phyloP scores from a whole-genome alignment of 495 filamentous ascomycete species.

The Penicillium parvum region DNA sequence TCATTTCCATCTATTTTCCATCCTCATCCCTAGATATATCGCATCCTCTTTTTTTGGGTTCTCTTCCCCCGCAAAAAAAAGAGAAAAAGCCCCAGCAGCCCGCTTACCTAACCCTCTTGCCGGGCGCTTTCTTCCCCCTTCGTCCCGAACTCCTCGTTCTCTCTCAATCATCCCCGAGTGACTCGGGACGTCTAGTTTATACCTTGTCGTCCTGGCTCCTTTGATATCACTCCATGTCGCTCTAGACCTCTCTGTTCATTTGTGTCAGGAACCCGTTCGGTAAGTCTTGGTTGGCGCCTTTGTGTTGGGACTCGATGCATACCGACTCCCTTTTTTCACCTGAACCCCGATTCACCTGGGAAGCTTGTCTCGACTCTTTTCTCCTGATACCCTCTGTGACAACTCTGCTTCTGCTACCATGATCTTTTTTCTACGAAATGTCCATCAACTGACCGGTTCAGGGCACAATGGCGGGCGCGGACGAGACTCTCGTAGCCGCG shows the following conservation, averaged over 20 bases:
- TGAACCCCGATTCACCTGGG: not conserved
- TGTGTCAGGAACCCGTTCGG: slow-evolving; percentile 39
- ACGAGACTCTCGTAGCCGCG: slow-evolving; percentile 59
- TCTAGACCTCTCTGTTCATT: slow-evolving; percentile 34
- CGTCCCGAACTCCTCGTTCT: slow-evolving; percentile 10
- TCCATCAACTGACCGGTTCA: slow-evolving; percentile 26
- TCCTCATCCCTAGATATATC: slow-evolving; percentile 1
- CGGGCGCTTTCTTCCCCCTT: slow-evolving; percentile 15
- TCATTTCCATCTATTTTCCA: slow-evolving; percentile 6
- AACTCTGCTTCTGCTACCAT: not conserved
- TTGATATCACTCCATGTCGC: slow-evolving; percentile 39
- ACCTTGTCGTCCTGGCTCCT: slow-evolving; percentile 7
- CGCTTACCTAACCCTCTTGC: slow-evolving; percentile 21
- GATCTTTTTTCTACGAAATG: not conserved
- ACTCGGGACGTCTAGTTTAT: slow-evolving; percentile 9
- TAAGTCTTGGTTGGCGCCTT: slow-evolving; percentile 17
- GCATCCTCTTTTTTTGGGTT: not conserved
- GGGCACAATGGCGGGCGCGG: slow-evolving; percentile 54
- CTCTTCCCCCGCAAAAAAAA: slow-evolving; percentile 20
- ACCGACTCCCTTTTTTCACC: slow-evolving; percentile 1
- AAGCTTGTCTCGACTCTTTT: not conserved
- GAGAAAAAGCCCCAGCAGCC: too few species aligned
- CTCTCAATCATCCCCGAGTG: slow-evolving; percentile 18
- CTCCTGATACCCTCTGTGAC: not conserved
- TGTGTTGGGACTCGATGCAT: slow-evolving; percentile 3